Base-by-base conservation (phyloP, 140 eudicot species). In the Ambrosia hybrid region DNA sequence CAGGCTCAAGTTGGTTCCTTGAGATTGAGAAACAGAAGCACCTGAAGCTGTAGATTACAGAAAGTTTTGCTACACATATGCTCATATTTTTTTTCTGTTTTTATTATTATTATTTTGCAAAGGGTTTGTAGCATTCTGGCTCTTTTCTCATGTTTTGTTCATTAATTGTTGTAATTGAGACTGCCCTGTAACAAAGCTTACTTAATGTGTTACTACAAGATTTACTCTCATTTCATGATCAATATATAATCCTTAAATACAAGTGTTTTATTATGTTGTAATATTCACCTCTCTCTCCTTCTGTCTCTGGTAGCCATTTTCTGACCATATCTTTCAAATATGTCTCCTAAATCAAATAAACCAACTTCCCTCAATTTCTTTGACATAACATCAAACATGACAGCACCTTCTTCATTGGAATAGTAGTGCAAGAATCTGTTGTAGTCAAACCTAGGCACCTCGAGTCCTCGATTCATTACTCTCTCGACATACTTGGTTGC, bases 271-370 rank as follows among this genome's bases (percentile, higher is more conserved):
- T 53, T 15, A 63, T 26, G 61, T 15, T 75, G 70, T 71, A 26
- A 51, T 21, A 21, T 16, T 55, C 60, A 72, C 75, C 90, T 85
- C 5, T 74, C 82, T 75, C 89, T 87, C 76, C 95, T 83, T 62
- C 80, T 81, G 43, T 92, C 91, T 70, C 98, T 92, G 34, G 96
- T 89, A 15, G 92, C 95, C 98, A 92, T 92, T 78, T 87, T 89
- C 80, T 78, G 69, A 14, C 95, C 95, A 81, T 89, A 92, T 75
- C 96, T 76, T 13, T 68, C 76, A 74, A 89, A 87, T 70, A 87
- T 84, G 75, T 92, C 96, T 6, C 87, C 98, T 65, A 92, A 82
- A 79, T 92, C 98, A 77, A 87, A 89, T 77, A 76, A 81, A 14
- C 97, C 97, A 71, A 91, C 96, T 72, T 91, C 97, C 73, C 94